phyloP scores from a whole-genome alignment of 331 rosid genomes.

The Phaseolus coccineus region DNA sequence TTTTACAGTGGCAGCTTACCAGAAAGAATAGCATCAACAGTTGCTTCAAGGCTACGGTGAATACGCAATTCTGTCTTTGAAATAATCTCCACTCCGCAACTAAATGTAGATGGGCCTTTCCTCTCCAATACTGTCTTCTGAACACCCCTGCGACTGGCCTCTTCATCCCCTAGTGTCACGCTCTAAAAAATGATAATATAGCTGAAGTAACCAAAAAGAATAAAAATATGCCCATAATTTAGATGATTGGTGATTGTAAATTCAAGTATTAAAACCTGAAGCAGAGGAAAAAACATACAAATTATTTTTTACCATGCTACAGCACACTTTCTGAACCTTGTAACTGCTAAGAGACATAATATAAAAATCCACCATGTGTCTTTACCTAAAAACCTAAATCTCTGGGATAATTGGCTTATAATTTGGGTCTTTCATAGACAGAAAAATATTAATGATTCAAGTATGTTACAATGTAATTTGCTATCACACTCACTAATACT shows the following conservation, averaged over 20 bases:
- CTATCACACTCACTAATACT: background rate
- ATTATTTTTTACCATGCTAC: background rate
- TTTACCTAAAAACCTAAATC: background rate
- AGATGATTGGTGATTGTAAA: conserved; percentile 2
- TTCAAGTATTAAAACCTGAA: background rate
- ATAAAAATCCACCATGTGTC: background rate
- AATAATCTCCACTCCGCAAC: conserved; percentile 87
- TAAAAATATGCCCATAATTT: conserved; percentile 32
- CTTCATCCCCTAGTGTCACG: conserved; percentile 96
- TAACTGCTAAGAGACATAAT: background rate
- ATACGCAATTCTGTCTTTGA: conserved; percentile 91
- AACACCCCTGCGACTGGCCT: conserved; percentile 90
- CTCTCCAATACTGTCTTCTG: conserved; percentile 96
- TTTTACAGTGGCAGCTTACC: conserved; percentile 50
- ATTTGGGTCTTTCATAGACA: background rate
- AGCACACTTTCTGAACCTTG: background rate
- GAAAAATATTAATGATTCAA: background rate
- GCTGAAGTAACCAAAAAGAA: conserved; percentile 39
- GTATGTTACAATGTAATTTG: background rate
- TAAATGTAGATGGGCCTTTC: conserved; percentile 94
- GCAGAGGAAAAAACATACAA: background rate
- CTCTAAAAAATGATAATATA: conserved; percentile 64
- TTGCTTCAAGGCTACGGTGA: conserved; percentile 84
- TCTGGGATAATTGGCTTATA: background rate
- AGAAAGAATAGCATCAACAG: conserved; percentile 88